Evolutionary conservation across 176 grass and related monocot species (phyloP).

Genomic region (Carex scoparia): DNA sequence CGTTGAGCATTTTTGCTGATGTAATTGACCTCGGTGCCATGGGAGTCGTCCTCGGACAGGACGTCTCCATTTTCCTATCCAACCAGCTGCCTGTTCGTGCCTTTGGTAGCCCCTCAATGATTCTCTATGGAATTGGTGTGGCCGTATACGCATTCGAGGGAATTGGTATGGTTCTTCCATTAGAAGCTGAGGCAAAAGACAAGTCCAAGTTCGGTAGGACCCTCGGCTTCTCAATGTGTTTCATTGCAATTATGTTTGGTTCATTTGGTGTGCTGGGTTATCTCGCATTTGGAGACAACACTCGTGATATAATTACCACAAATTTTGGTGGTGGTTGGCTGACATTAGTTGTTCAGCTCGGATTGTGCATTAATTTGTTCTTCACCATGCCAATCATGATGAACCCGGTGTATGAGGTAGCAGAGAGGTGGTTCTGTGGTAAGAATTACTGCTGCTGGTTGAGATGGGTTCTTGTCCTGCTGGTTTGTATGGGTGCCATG

Average conservation of each 20-base stretch:
- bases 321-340: constrained; percentile 82
- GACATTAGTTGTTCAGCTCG: constrained; percentile 72
- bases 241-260: constrained; percentile 76
- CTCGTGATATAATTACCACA: constrained; percentile 93
- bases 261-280: constrained; percentile 87
- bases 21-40: constrained; percentile 89
- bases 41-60: constrained; percentile 82
- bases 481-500: constrained; percentile 61
- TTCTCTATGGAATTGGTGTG: constrained; percentile 86
- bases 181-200: constrained; percentile 76
- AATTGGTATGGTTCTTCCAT: constrained; percentile 83
- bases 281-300: constrained; percentile 73
- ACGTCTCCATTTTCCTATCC: constrained; percentile 42
- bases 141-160: constrained; percentile 97
- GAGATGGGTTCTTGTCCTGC: constrained; percentile 60
- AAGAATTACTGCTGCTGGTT: constrained; percentile 81
- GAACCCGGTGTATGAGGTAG: constrained; percentile 94
- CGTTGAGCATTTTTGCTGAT: constrained; percentile 90
- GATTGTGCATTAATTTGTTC: constrained; percentile 96
- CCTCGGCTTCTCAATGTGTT: constrained; percentile 71
- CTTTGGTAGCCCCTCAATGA: constrained; percentile 44
- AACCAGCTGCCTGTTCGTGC: constrained; percentile 42
- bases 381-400: constrained; percentile 98
- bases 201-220: constrained; percentile 62
- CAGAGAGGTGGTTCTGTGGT: constrained; percentile 63